Evolutionary conservation across 371 early-diverging fungal genomes (phyloP).

Genomic region (Dinochytrium kinnereticum): DNA sequence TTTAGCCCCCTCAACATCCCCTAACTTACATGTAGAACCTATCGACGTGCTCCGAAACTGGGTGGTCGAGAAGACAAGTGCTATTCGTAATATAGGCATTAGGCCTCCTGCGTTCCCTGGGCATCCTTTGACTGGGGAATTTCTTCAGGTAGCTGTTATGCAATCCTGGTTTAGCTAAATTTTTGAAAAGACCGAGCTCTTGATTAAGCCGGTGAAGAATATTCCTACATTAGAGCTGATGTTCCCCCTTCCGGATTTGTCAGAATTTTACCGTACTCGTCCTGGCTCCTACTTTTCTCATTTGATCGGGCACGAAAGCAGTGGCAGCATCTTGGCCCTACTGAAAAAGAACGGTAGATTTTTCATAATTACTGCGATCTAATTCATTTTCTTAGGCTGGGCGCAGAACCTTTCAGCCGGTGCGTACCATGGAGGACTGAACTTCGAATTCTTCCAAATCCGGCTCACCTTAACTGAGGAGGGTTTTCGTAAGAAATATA

Average conservation of each 20-base stretch:
- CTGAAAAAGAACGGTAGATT: constrained; percentile 72
- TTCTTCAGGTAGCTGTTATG: constrained; percentile 63
- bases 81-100: constrained; percentile 73
- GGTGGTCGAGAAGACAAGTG: constrained; percentile 82
- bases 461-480: constrained; percentile 80
- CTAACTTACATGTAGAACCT: constrained; percentile 58
- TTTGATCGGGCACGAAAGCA: constrained; percentile 60
- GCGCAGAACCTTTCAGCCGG: constrained; percentile 79
- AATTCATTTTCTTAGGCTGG: constrained; percentile 61
- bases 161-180: not conserved
- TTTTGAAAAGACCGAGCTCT: constrained; percentile 64
- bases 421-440: constrained; percentile 61
- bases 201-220: constrained; percentile 85
- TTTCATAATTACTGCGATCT: not conserved
- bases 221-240: constrained; percentile 74
- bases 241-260: constrained; percentile 87
- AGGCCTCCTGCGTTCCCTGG: constrained; percentile 65
- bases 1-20: not conserved
- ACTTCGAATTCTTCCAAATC: constrained; percentile 82
- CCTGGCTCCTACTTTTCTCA: constrained; percentile 51
- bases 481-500: constrained; percentile 66
- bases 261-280: constrained; percentile 56
- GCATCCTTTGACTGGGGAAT: constrained; percentile 77
- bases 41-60: constrained; percentile 81
- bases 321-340: constrained; percentile 84